Conservation (phyloP, 371 early-diverging fungal species). For the Lichtheimia hyalospora region DNA sequence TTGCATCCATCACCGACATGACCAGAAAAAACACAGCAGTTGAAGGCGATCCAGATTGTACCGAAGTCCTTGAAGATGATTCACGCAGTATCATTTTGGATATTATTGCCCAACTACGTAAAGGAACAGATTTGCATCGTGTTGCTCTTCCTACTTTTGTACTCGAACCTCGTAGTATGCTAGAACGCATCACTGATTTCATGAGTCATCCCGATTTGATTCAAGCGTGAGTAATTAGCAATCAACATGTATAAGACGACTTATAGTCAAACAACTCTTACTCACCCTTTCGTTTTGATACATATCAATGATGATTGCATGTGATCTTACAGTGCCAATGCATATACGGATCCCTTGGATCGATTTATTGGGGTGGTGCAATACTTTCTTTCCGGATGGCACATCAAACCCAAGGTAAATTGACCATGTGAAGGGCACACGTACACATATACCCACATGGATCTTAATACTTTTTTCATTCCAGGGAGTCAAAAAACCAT, state of each 20-base stretch:
- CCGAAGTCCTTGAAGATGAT: slow-evolving; percentile 87
- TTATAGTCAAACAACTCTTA: not conserved
- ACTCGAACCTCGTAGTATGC: slow-evolving; percentile 92
- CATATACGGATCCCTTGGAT: slow-evolving; percentile 68
- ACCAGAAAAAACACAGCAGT: slow-evolving; percentile 8
- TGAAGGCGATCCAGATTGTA: slow-evolving; percentile 43
- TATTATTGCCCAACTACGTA: slow-evolving; percentile 84
- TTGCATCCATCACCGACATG: slow-evolving; percentile 9
- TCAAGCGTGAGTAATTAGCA: slow-evolving; percentile 59
- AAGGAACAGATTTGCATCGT: slow-evolving; percentile 86
- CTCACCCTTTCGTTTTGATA: not conserved
- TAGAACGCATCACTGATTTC: slow-evolving; percentile 95
- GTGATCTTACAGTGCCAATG: slow-evolving; percentile 47
- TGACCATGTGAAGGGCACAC: too few relatives aligned
- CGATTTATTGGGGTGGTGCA: slow-evolving; percentile 89
- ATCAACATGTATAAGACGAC: not conserved
- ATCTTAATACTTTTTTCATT: not conserved
- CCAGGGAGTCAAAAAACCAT: slow-evolving; percentile 96
- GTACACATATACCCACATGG: not conserved
- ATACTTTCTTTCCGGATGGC: slow-evolving; percentile 96
- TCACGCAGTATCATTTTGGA: slow-evolving; percentile 83
- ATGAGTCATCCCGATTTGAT: slow-evolving; percentile 92
- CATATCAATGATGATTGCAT: too few relatives aligned
- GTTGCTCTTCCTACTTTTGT: slow-evolving; percentile 97
- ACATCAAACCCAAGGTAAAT: slow-evolving; percentile 87